Evolutionary conservation across 176 grass and related monocot genomes (phyloP).

Genomic region (Eragrostis curvula): DNA sequence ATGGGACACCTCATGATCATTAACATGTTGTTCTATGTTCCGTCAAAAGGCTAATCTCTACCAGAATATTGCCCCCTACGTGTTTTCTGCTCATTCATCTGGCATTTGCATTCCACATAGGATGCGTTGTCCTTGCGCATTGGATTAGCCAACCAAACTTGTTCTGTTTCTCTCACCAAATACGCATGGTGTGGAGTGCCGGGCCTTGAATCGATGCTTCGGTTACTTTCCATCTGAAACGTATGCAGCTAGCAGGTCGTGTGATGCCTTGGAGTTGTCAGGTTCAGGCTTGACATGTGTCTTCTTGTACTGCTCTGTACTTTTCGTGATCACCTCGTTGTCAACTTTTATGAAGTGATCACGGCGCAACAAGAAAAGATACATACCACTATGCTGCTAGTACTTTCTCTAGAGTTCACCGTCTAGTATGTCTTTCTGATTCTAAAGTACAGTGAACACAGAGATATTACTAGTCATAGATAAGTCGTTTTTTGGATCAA

Average conservation of each 20-base stretch:
- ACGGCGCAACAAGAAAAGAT: not conserved
- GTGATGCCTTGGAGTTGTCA: not conserved
- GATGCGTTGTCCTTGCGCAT: not conserved
- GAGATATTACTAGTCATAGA: not conserved
- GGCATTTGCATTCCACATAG: not conserved
- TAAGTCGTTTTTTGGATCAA: not conserved
- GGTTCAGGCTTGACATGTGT: not conserved
- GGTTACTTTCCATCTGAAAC: conserved; percentile 9
- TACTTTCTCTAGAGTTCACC: not conserved
- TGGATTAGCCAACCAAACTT: not conserved
- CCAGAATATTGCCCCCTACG: not conserved
- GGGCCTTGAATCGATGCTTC: not conserved
- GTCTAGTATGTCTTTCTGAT: not conserved
- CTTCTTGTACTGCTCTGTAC: not conserved
- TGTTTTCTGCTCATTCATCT: not conserved
- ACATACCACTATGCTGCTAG: too few relatives aligned
- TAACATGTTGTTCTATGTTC: not conserved
- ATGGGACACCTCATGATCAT: not conserved
- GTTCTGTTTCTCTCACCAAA: conserved; percentile 5
- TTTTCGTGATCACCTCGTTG: conserved; percentile 10
- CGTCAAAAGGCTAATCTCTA: not conserved
- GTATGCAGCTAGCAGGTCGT: not conserved
- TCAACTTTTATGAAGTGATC: not conserved
- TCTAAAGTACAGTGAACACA: not conserved
- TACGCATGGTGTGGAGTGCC: not conserved